phyloP scores from a whole-genome alignment of 169 alveolate genomes.

The Cryptosporidium tyzzeri region DNA sequence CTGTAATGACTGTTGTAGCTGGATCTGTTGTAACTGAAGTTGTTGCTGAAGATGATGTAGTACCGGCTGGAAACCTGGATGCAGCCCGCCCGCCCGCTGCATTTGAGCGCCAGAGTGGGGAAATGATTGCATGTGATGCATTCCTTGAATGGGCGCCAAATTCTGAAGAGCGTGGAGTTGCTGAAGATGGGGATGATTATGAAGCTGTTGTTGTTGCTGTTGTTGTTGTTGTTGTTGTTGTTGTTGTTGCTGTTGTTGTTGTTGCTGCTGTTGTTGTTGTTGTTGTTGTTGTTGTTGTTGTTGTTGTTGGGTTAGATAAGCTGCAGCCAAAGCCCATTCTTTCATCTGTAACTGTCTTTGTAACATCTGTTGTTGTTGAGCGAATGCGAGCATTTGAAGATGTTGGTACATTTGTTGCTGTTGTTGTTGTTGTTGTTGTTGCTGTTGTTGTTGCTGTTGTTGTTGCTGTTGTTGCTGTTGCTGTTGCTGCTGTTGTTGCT shows the following conservation, averaged over 20 bases:
- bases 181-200: not conserved
- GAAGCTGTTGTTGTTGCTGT: no score
- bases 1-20: slow-evolving; percentile 5
- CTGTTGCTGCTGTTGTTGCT: slow-evolving; percentile 1
- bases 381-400: slow-evolving; percentile 38
- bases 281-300: slow-evolving; percentile 56
- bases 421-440: slow-evolving; percentile 3
- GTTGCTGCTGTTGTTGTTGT: slow-evolving; percentile 1
- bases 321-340: slow-evolving; percentile 49
- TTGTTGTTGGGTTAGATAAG: slow-evolving; percentile 27
- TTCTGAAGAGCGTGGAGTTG: slow-evolving; percentile 16
- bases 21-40: slow-evolving; percentile 9
- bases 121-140: slow-evolving; percentile 9
- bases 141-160: slow-evolving; percentile 11
- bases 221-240: no score
- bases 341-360: slow-evolving; percentile 71
- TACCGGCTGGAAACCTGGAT: slow-evolving; percentile 29
- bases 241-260: no score
- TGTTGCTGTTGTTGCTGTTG: not conserved
- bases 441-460: not conserved
- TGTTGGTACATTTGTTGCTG: slow-evolving; percentile 40
- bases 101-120: slow-evolving; percentile 2
- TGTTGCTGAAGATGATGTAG: slow-evolving; percentile 15
- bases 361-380: slow-evolving; percentile 54
- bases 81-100: not conserved